These are phyloP conservation scores for Cardiospermum halicacabum DNA, from an alignment of 345 rosid species.

Conservation along the genomic window DNA sequence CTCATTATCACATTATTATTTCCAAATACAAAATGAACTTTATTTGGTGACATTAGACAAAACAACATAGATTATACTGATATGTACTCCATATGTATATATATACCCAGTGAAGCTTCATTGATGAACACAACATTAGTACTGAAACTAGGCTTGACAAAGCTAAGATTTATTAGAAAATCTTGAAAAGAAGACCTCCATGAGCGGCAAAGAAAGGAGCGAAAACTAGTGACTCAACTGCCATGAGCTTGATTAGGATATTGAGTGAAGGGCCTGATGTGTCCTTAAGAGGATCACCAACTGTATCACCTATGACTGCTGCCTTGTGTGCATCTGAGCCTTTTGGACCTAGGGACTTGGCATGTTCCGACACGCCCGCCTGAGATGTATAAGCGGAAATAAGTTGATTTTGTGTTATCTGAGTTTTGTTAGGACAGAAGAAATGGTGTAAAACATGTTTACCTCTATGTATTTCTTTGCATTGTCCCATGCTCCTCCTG, in stretches of 20 bases:
- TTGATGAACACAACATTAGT: not conserved
- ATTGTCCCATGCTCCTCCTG: slow-evolving; percentile 74
- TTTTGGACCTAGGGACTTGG: slow-evolving; percentile 56
- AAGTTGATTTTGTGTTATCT: not conserved
- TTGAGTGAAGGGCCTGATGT: slow-evolving; percentile 70
- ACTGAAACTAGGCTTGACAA: not conserved
- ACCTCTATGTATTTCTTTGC: slow-evolving; percentile 79
- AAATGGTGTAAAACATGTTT: not conserved
- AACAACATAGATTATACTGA: not conserved
- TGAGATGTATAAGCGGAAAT: not conserved
- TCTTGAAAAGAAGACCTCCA: slow-evolving; percentile 55
- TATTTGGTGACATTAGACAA: not conserved
- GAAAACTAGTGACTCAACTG: slow-evolving; percentile 65
- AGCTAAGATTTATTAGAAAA: slow-evolving; percentile 21
- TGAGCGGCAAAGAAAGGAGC: slow-evolving; percentile 75
- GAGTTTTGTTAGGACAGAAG: not conserved
- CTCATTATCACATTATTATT: not conserved
- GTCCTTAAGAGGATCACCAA: slow-evolving; percentile 74
- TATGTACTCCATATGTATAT: not conserved
- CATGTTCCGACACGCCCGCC: slow-evolving; percentile 63
- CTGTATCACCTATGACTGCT: slow-evolving; percentile 66
- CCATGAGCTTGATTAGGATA: slow-evolving; percentile 78
- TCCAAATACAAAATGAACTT: no score
- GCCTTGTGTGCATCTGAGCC: slow-evolving; percentile 75
- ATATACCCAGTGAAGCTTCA: not conserved